These are phyloP conservation scores for Arachis monticola DNA, from an alignment of 331 rosid species.

Conservation along the genomic window DNA sequence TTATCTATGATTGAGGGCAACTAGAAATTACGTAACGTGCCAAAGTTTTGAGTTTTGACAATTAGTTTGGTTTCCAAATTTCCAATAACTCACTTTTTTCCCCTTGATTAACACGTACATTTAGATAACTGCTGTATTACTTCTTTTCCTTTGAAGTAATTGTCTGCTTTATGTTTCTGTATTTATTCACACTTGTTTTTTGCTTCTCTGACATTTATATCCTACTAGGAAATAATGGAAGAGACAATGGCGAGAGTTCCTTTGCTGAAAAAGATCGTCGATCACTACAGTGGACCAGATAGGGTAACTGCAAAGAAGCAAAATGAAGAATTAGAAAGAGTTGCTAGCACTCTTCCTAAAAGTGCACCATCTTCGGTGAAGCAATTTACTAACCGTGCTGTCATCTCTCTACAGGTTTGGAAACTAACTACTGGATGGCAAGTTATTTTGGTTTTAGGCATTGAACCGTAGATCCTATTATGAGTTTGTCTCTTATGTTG, in stretches of 20 bases:
- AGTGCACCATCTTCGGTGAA: slow-evolving; percentile 79
- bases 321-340: slow-evolving; percentile 78
- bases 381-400: slow-evolving; percentile 74
- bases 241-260: slow-evolving; percentile 85
- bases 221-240: slow-evolving; percentile 69
- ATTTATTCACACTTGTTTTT: not conserved
- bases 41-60: not conserved
- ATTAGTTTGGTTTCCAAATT: slow-evolving; percentile 21
- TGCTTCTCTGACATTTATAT: slow-evolving; percentile 36
- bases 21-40: not conserved
- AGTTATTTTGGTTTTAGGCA: slow-evolving; percentile 21
- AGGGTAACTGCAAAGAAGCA: slow-evolving; percentile 89
- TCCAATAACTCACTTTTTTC: slow-evolving; percentile 10
- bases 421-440: slow-evolving; percentile 30
- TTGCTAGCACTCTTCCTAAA: slow-evolving; percentile 77
- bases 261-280: slow-evolving; percentile 80
- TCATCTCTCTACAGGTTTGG: slow-evolving; percentile 88
- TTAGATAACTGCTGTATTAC: slow-evolving; percentile 10
- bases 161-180: not conserved
- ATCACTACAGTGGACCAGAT: slow-evolving; percentile 86
- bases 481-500: not conserved
- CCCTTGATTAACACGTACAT: slow-evolving; percentile 24
- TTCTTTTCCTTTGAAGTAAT: slow-evolving; percentile 27
- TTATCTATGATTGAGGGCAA: slow-evolving; percentile 22
- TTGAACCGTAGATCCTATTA: not conserved